Percentiles rank a stretch among this genome's conserved stretches.
These are phyloP conservation scores for Cryomyces antarcticus DNA, from an alignment of 495 filamentous ascomycete genomes.

Conservation along the genomic window DNA sequence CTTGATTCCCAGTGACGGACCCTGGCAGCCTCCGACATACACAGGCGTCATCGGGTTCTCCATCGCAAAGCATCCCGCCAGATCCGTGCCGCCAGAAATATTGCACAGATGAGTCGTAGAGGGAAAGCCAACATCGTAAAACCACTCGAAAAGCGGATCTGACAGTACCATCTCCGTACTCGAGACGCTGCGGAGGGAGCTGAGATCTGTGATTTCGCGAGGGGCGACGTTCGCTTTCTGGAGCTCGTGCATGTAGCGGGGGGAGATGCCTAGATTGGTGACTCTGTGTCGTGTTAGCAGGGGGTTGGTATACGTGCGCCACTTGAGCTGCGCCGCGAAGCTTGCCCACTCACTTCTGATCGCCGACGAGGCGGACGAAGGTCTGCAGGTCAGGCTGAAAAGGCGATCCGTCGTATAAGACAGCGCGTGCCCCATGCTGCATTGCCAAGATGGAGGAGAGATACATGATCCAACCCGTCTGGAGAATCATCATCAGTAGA, in stretches of 20 bases:
- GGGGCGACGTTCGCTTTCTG: constrained; percentile 37
- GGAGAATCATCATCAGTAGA: not conserved
- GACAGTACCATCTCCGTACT: constrained; percentile 65
- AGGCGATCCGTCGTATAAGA: constrained; percentile 62
- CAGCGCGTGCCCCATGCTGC: constrained; percentile 30
- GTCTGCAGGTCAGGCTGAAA: constrained; percentile 43
- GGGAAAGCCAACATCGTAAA: constrained; percentile 63
- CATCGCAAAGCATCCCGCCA: constrained; percentile 48
- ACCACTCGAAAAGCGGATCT: constrained; percentile 56
- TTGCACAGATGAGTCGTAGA: constrained; percentile 41
- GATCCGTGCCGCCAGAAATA: constrained; percentile 61
- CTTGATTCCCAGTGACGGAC: constrained; percentile 39
- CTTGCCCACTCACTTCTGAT: constrained; percentile 32
- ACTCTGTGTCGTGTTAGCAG: constrained; percentile 14
- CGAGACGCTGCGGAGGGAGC: constrained; percentile 33
- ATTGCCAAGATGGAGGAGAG: constrained; percentile 32
- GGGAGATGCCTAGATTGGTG: constrained; percentile 45
- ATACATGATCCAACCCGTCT: constrained; percentile 78
- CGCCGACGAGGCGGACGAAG: constrained; percentile 35
- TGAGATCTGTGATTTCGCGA: constrained; percentile 38
- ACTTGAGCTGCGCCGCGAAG: too few relatives aligned
- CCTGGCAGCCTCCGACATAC: constrained; percentile 50
- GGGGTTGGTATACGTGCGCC: not conserved
- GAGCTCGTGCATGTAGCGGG: constrained; percentile 52
- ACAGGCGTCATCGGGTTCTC: constrained; percentile 51